Evolutionary conservation across 768 basidiomycete genomes (phyloP).

Genomic region (Polyporus arcularius): DNA sequence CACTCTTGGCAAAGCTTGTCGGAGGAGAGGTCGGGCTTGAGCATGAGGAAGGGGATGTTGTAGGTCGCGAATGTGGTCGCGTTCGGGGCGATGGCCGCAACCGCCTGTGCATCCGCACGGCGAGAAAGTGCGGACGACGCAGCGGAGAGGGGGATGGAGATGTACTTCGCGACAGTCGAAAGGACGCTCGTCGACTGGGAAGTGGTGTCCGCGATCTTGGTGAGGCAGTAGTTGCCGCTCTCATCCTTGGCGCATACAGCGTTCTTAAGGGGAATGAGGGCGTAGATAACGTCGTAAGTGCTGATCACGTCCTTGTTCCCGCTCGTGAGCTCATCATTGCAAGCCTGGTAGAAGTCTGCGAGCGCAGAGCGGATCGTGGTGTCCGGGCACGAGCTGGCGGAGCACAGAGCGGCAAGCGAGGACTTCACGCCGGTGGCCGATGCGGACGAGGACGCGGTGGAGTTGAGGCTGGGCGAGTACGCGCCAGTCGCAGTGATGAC

Average conservation of each 20-base stretch:
- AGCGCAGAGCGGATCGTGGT: slow-evolving; percentile 62
- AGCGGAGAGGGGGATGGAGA: slow-evolving; percentile 25
- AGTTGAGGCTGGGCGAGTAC: slow-evolving; percentile 49
- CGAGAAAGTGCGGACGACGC: slow-evolving; percentile 18
- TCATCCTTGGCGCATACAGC: slow-evolving; percentile 82
- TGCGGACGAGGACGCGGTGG: slow-evolving; percentile 35
- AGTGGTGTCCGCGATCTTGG: slow-evolving; percentile 39
- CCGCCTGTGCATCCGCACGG: slow-evolving; percentile 31
- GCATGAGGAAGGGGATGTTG: slow-evolving; percentile 84
- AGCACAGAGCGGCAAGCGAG: slow-evolving; percentile 61
- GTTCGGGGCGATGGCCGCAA: slow-evolving; percentile 49
- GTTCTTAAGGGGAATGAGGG: slow-evolving; percentile 58
- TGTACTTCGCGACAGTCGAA: slow-evolving; percentile 25
- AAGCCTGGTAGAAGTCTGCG: slow-evolving; percentile 68
- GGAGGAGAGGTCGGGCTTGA: slow-evolving; percentile 50
- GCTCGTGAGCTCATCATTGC: slow-evolving; percentile 66
- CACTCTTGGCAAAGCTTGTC: slow-evolving; percentile 76
- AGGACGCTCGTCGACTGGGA: slow-evolving; percentile 17
- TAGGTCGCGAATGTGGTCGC: slow-evolving; percentile 50
- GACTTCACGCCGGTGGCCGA: slow-evolving; percentile 44
- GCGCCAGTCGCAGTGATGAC: slow-evolving; percentile 60
- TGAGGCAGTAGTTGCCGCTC: slow-evolving; percentile 67
- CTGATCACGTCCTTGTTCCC: slow-evolving; percentile 51
- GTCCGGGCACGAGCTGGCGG: slow-evolving; percentile 54
- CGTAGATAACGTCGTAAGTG: slow-evolving; percentile 82